Percentiles rank a stretch among this genome's conserved stretches.
Conservation (phyloP, 2,329 filamentous ascomycete species). For the Alternaria tenuissima region DNA sequence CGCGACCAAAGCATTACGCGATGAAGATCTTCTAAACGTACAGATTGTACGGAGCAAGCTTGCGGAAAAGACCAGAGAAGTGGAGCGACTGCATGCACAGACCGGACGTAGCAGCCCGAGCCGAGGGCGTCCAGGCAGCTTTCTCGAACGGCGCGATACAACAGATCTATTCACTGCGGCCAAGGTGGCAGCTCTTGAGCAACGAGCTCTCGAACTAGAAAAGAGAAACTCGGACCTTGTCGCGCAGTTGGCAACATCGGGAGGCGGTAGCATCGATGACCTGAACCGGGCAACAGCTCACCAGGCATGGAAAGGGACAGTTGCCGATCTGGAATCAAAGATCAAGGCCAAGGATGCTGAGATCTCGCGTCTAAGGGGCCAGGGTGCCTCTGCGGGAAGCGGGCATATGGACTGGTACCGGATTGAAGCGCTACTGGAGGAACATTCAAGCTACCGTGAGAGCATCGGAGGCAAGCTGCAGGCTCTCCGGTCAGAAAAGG, state of each 20-base stretch:
- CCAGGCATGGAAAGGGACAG: slow-evolving; percentile 48
- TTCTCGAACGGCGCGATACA: slow-evolving; percentile 47
- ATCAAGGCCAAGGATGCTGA: slow-evolving; percentile 43
- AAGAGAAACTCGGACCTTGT: slow-evolving; percentile 50
- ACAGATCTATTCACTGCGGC: slow-evolving; percentile 54
- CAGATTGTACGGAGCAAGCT: slow-evolving; percentile 51
- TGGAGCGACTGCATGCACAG: slow-evolving; percentile 40
- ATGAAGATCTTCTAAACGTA: slow-evolving; percentile 54
- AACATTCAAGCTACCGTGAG: slow-evolving; percentile 51
- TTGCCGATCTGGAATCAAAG: slow-evolving; percentile 39
- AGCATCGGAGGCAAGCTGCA: slow-evolving; percentile 49
- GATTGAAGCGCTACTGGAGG: slow-evolving; percentile 52
- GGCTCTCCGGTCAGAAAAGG: slow-evolving; percentile 52
- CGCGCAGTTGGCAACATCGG: slow-evolving; percentile 39
- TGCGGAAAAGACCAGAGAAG: slow-evolving; percentile 51
- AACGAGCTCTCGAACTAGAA: slow-evolving; percentile 54
- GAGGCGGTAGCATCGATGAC: slow-evolving; percentile 40
- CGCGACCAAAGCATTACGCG: slow-evolving; percentile 51
- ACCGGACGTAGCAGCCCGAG: slow-evolving; percentile 34
- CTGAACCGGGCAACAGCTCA: slow-evolving; percentile 47
- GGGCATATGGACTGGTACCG: slow-evolving; percentile 41
- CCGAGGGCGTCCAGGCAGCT: slow-evolving; percentile 39
- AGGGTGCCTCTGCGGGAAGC: slow-evolving; percentile 15
- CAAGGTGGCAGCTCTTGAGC: slow-evolving; percentile 54
- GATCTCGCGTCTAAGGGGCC: slow-evolving; percentile 28